Evolutionary conservation across 2,329 filamentous ascomycete genomes (phyloP), one percentile per base, ranked within the genome.

Genomic region (Neocucurbitaria cava): DNA sequence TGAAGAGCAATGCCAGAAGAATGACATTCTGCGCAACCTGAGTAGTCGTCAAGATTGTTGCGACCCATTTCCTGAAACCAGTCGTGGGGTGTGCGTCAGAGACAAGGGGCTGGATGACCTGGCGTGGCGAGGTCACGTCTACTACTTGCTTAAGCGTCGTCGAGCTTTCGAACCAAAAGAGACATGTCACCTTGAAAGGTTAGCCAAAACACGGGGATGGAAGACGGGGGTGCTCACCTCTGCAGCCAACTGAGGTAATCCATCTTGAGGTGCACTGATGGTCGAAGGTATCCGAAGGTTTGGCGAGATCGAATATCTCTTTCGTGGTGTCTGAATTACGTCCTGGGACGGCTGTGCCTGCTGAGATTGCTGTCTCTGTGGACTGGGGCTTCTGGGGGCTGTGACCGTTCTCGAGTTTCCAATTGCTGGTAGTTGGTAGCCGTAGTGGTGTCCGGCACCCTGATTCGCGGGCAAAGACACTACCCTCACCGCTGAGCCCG

Each of bases 11-110:
- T 0, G 94, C 94, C 44, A 99, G 79, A 10, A 98, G 77, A 38
- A 98, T 91, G 48, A 99, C 95, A 69, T 98, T 98, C 69, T 95
- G 92, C 47, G 93, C 95, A 30, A 99, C 94, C 74, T 98, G 93
- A 0, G 95, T 99, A 0, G 95, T 98, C 0, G 91, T 90, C 17
- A 99, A 81, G 50, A 98, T 92, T 8, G 87, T 91, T 43, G 91
- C 87, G 3, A 97, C 92, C 95, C 95, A 98, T 83, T 96, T 96
- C 69, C 89, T 86, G 74, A 98, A 98, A 15, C 90, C 89, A 3
- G 86, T 84, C 15, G 87, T 87, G 0, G 94, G 92, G 43, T 88
- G 84, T 9, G 93, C 92, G 62, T 95, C 87, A 17, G 84, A 76
- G 10, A 87, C 85, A 8, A 97, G 81, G 28, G 84, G 78, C 51